Evolutionary conservation across 163 green algal genomes (phyloP).

Genomic region (Coccomyxa subellipsoidea): DNA sequence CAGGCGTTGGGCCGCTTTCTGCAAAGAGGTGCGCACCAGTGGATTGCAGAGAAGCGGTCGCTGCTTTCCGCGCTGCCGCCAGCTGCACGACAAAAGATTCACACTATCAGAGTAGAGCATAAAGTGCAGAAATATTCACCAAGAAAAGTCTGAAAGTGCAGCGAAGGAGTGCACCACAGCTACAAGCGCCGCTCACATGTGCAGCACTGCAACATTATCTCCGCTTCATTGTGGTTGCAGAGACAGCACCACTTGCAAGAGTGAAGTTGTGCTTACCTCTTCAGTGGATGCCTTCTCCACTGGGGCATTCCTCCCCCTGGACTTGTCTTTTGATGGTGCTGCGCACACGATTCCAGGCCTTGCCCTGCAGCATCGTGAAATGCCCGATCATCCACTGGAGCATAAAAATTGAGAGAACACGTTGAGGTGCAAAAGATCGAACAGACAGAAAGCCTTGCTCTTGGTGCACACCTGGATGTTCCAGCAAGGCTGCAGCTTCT

Average conservation of each 20-base stretch:
- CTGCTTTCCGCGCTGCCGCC: conserved; percentile 18
- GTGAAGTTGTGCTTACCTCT: not conserved
- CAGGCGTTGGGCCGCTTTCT: too few species aligned
- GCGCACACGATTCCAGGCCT: not conserved
- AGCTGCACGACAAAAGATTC: conserved; percentile 15
- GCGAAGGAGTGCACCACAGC: too few species aligned
- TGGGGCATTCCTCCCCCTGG: not conserved
- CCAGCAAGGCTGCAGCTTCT: not conserved
- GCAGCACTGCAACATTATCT: not conserved
- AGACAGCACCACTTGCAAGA: too few species aligned
- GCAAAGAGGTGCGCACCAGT: not conserved
- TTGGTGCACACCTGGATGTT: not conserved
- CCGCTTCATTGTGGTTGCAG: not conserved
- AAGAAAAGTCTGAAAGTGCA: too few species aligned
- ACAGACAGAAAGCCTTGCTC: not conserved
- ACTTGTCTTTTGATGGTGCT: not conserved
- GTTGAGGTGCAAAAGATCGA: not conserved
- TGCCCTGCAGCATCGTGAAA: not conserved
- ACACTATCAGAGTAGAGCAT: not conserved
- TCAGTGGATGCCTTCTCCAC: not conserved
- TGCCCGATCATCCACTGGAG: too few species aligned
- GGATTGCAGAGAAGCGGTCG: conserved; percentile 18
- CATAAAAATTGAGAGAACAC: too few species aligned
- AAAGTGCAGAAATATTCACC: too few species aligned
- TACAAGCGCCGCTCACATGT: not conserved